Evolutionary conservation across 768 basidiomycete species (phyloP).

Genomic region (Russula dissimulans): DNA sequence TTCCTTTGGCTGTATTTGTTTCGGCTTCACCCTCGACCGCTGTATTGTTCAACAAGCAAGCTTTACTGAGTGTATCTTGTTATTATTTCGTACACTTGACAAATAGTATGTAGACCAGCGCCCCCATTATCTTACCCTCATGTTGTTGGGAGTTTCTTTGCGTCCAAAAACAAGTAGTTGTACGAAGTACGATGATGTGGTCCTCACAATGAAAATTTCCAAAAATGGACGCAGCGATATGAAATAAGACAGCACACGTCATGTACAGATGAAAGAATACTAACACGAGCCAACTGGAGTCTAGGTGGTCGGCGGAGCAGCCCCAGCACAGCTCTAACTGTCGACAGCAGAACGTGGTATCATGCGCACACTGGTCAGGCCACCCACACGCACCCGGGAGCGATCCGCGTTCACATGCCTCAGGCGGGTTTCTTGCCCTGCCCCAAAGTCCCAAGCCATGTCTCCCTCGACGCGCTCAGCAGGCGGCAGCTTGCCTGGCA

Average conservation of each 20-base stretch:
- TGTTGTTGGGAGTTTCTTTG: too few relatives aligned
- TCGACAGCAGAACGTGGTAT: conserved; percentile 8
- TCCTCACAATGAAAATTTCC: too few relatives aligned
- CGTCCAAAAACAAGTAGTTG: too few relatives aligned
- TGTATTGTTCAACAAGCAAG: not conserved
- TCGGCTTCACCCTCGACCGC: not conserved
- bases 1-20: not conserved
- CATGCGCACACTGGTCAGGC: conserved; percentile 15
- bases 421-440: not conserved
- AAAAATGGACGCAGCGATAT: too few relatives aligned
- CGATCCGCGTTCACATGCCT: not conserved
- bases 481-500: not conserved
- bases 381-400: conserved; percentile 7
- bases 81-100: too few relatives aligned
- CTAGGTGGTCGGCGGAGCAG: not conserved
- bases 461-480: conserved; percentile 15
- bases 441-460: conserved; percentile 15
- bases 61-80: too few relatives aligned
- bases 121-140: too few relatives aligned
- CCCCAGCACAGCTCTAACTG: not conserved
- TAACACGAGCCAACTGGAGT: too few relatives aligned
- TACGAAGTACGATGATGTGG: too few relatives aligned
- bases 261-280: not conserved
- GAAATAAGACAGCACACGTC: not conserved
- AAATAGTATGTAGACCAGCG: too few relatives aligned